phyloP scores from a whole-genome alignment of 2,329 filamentous ascomycete genomes.

The Balansia obtecta region DNA sequence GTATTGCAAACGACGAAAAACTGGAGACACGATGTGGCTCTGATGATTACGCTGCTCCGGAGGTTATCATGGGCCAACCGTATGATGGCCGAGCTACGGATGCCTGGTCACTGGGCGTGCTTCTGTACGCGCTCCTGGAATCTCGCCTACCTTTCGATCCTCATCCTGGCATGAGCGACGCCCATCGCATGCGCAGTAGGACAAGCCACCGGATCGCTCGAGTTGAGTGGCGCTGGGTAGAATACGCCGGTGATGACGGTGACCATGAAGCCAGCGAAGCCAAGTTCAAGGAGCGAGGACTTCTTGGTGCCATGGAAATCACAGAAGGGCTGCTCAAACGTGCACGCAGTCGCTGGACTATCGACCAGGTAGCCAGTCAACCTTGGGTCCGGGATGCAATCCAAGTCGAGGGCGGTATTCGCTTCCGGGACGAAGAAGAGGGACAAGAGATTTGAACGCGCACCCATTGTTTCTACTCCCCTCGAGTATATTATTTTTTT shows the following conservation, averaged over 20 bases:
- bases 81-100: slow-evolving; percentile 90
- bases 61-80: slow-evolving; percentile 87
- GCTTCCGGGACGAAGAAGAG: slow-evolving; percentile 46
- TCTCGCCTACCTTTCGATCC: slow-evolving; percentile 89
- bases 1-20: slow-evolving; percentile 73
- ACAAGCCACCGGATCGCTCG: slow-evolving; percentile 91
- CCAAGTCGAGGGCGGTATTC: slow-evolving; percentile 48
- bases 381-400: slow-evolving; percentile 72
- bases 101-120: slow-evolving; percentile 87
- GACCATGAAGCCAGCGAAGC: slow-evolving; percentile 62
- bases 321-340: slow-evolving; percentile 79
- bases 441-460: slow-evolving; percentile 35
- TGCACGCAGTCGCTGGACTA: slow-evolving; percentile 61
- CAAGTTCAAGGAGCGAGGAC: slow-evolving; percentile 49
- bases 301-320: slow-evolving; percentile 65
- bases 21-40: slow-evolving; percentile 91
- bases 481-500: not conserved
- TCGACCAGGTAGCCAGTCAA: slow-evolving; percentile 59
- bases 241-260: slow-evolving; percentile 71
- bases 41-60: slow-evolving; percentile 93
- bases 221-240: slow-evolving; percentile 90
- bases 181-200: slow-evolving; percentile 62
- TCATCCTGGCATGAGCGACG: slow-evolving; percentile 66
- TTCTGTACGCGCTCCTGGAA: slow-evolving; percentile 88
- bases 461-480: not conserved